Evolutionary conservation across 495 filamentous ascomycete genomes (phyloP), one percentile per base, ranked within the genome.

Genomic region (Neurospora sublineolata): DNA sequence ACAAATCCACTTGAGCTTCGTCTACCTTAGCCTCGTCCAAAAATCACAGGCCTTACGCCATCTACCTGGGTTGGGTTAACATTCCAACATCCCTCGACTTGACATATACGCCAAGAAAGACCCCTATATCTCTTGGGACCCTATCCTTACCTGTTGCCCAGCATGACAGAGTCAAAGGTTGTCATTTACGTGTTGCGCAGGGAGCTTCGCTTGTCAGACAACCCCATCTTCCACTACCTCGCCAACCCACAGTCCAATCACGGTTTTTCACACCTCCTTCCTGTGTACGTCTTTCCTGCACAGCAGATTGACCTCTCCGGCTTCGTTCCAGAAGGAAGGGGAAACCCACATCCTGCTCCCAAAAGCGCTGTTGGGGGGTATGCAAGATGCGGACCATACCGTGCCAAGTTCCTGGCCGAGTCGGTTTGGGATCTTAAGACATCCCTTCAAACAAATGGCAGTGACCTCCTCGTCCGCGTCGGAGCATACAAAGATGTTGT

Each of bases 241-340:
- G 77, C 80, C 42, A 83, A 79, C 36, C 74, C 77, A 11, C 80
- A 86, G 37, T 16, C 52, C 27, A 18, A 33, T 3, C 81, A 84
- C 73, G 82, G 83, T 4, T 89, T 87, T 75, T 90, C 89, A 18
- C 88, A 92, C 77, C 76, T 92, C 0, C 81, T 93, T 0, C 90
- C 91, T 0, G 75, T 93, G 30, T 89, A 88, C 76, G 83, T 91
- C 58, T 87, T 92, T 69, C 82, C 86, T 1, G 86, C 89, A 4
- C 80, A 88, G 64, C 89, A 92, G 73, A 77, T 92, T 37, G 90
- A 93, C 74, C 82, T 90, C n/a, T 89, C 88, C 1, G 91, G 91
- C 23, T 89, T 93, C 75, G 76, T 92, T 10, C 74, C 77, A 8
- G 76, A 80, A 40, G 82, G 77, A 12, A 42, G 68, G 27, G 41